A percentile compares a stretch with the other conserved stretches of the same genome.
Evolutionary conservation across 495 filamentous ascomycete species (phyloP).

Genomic region (Tuber brumale): DNA sequence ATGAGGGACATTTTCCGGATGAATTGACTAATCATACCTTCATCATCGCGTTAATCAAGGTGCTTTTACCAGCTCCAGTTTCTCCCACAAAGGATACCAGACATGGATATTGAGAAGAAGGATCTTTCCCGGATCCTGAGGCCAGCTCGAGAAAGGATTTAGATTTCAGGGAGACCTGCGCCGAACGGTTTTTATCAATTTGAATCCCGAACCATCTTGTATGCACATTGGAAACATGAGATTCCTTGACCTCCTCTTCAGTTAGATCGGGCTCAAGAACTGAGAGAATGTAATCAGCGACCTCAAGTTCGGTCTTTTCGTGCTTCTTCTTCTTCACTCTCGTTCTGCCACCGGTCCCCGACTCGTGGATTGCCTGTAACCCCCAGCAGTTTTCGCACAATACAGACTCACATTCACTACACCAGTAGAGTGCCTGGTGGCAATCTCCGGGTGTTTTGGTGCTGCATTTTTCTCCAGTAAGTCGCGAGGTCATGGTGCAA

Average conservation of each 20-base stretch:
- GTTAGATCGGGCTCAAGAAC: conserved; percentile 27
- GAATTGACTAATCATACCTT: conserved; percentile 16
- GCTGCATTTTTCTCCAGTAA: neutral
- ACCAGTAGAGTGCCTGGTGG: neutral
- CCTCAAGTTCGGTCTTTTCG: conserved; percentile 30
- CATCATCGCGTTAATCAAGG: conserved; percentile 36
- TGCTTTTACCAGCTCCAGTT: conserved; percentile 36
- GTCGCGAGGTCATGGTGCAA: neutral
- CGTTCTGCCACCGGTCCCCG: neutral
- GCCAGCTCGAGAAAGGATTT: conserved; percentile 15
- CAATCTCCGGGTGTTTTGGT: neutral
- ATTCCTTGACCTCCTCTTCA: conserved; percentile 8
- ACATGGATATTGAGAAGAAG: conserved; percentile 30
- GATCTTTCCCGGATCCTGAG: conserved; percentile 22
- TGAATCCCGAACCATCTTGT: conserved; percentile 38
- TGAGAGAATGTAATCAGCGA: conserved; percentile 31
- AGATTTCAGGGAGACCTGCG: conserved; percentile 19
- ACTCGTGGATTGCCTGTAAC: neutral
- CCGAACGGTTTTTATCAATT: conserved; percentile 23
- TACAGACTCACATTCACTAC: neutral
- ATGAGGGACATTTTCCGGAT: neutral
- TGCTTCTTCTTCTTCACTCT: conserved; percentile 15
- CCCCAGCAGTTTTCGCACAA: conserved; percentile 21
- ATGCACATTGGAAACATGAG: conserved; percentile 29
- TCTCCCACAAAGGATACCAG: conserved; percentile 38